Conservation (phyloP, 257 asterid genomes). For the Solanum chiquidenum region DNA sequence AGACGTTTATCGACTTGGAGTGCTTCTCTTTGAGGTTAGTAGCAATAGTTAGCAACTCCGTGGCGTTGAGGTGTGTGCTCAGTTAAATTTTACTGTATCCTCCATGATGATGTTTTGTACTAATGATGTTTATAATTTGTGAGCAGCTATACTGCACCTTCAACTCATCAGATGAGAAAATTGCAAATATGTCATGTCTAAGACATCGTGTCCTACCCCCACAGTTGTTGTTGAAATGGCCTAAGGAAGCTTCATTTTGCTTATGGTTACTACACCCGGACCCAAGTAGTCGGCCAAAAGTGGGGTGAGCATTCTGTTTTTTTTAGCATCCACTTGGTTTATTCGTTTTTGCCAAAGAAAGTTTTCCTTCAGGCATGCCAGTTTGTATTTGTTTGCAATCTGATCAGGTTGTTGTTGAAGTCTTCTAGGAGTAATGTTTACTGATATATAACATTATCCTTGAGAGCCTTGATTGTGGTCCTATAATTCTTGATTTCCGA, state of each 20-base stretch:
- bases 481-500: neutral
- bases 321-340: neutral
- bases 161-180: slow-evolving; percentile 60
- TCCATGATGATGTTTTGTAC: neutral
- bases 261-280: slow-evolving; percentile 93
- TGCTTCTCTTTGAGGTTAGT: slow-evolving; percentile 88
- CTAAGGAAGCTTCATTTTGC: slow-evolving; percentile 96
- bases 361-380: neutral
- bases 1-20: slow-evolving; percentile 82
- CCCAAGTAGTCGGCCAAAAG: slow-evolving; percentile 71
- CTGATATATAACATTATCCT: neutral
- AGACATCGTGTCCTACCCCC: slow-evolving; percentile 95
- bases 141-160: slow-evolving; percentile 71
- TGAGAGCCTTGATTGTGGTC: neutral
- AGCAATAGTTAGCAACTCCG: neutral
- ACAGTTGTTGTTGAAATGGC: slow-evolving; percentile 87
- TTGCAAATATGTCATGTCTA: slow-evolving; percentile 65
- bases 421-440: neutral
- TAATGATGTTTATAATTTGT: slow-evolving; percentile 6
- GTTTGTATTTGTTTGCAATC: neutral
- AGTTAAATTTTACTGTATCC: neutral
- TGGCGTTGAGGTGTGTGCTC: neutral
- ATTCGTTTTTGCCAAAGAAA: neutral
- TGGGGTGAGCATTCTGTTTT: slow-evolving; percentile 36
- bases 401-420: neutral